Percentiles rank a stretch among this genome's conserved stretches.
These are phyloP conservation scores for Populus alba DNA, from an alignment of 345 rosid genomes.

Conservation along the genomic window DNA sequence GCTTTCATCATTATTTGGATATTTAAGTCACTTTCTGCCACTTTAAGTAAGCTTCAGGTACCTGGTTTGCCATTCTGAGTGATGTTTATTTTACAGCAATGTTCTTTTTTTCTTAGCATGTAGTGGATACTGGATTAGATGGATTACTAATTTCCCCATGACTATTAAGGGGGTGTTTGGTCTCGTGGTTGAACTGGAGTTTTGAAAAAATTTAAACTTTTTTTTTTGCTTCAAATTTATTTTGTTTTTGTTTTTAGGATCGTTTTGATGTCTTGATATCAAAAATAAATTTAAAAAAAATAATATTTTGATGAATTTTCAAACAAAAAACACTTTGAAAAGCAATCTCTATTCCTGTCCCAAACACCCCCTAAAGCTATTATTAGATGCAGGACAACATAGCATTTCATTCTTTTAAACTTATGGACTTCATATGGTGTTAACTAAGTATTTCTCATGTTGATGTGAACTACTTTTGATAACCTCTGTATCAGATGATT, in stretches of 20 bases:
- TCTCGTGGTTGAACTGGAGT: too few relatives aligned
- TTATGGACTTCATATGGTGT: not conserved
- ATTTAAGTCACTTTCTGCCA: slow-evolving; percentile 85
- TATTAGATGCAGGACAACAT: not conserved
- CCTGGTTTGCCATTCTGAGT: slow-evolving; percentile 3
- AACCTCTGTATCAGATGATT: not conserved
- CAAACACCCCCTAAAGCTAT: not conserved
- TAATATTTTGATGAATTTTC: too few relatives aligned
- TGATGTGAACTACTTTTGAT: not conserved
- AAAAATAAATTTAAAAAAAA: too few relatives aligned
- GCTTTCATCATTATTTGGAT: slow-evolving; percentile 96
- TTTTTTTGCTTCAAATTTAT: too few relatives aligned
- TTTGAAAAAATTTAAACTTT: too few relatives aligned
- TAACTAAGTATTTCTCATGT: not conserved
- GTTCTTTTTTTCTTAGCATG: not conserved
- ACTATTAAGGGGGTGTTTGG: not conserved
- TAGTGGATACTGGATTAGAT: not conserved
- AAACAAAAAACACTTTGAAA: too few relatives aligned
- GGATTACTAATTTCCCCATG: not conserved
- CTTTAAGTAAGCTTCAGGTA: slow-evolving; percentile 92
- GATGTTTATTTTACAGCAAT: not conserved
- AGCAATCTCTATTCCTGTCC: too few relatives aligned
- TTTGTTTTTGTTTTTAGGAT: too few relatives aligned
- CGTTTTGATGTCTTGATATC: too few relatives aligned
- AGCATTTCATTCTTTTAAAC: not conserved